Percentiles rank a stretch among this genome's conserved stretches.
phyloP scores from a whole-genome alignment of 139 green algal species.

The Tetraselmis striata region DNA sequence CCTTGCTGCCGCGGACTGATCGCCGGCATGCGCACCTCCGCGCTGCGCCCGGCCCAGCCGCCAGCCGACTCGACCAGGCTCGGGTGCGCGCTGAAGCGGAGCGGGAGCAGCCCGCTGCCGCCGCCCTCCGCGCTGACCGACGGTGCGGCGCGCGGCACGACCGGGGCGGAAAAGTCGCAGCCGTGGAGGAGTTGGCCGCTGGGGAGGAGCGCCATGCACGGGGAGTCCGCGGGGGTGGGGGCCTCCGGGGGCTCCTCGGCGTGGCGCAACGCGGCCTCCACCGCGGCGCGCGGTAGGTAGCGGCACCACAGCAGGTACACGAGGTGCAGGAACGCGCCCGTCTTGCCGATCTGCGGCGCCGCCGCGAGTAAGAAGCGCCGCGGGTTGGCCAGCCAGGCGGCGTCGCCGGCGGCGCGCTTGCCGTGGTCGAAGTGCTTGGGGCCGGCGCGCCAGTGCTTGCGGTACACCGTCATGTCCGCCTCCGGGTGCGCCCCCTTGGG shows the following conservation, averaged over 20 bases:
- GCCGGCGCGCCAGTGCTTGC: neutral
- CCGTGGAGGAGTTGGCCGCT: neutral
- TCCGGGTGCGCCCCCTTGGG: neutral
- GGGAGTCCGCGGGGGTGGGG: neutral
- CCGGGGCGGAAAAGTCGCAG: neutral
- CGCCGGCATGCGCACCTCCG: neutral
- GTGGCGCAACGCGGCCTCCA: neutral
- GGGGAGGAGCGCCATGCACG: neutral
- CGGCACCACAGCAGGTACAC: neutral
- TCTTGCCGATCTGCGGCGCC: neutral
- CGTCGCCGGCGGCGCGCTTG: neutral
- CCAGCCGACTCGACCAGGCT: neutral
- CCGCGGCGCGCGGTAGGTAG: neutral
- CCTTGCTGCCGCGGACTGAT: too few species aligned
- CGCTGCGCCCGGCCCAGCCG: neutral
- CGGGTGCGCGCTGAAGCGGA: neutral
- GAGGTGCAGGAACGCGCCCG: neutral
- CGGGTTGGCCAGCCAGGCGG: neutral
- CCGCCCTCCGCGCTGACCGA: neutral
- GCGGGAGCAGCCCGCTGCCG: neutral
- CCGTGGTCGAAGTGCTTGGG: neutral
- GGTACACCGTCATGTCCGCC: neutral
- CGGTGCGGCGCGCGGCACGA: too few species aligned
- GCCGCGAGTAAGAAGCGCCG: neutral
- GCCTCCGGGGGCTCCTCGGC: too few species aligned